Evolutionary conservation across 2,329 filamentous ascomycete genomes (phyloP).

Genomic region (Fusarium equiseti): DNA sequence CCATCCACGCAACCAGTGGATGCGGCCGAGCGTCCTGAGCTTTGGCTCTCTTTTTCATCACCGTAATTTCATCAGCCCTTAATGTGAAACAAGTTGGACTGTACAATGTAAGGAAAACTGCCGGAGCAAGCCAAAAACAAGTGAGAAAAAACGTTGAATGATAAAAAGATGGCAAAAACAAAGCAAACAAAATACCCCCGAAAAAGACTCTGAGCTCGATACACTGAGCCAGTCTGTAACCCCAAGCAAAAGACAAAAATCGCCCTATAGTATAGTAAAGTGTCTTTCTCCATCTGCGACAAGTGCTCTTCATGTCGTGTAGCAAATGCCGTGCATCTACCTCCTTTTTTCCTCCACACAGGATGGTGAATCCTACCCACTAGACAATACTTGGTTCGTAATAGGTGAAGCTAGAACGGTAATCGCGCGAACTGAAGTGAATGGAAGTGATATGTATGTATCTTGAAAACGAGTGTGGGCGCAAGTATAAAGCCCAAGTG

Average conservation of each 20-base stretch:
- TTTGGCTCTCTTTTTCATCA: slow-evolving; percentile 43
- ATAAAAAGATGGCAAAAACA: slow-evolving; percentile 12
- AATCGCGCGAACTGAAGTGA: slow-evolving; percentile 36
- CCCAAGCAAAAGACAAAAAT: slow-evolving; percentile 42
- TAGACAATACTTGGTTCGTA: slow-evolving; percentile 48
- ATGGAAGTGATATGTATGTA: slow-evolving; percentile 33
- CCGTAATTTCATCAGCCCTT: slow-evolving; percentile 49
- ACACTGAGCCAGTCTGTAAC: slow-evolving; percentile 33
- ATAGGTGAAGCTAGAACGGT: slow-evolving; percentile 30
- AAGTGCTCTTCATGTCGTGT: slow-evolving; percentile 47
- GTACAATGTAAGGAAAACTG: slow-evolving; percentile 39
- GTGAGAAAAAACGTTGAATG: slow-evolving; percentile 19
- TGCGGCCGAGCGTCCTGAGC: slow-evolving; percentile 23
- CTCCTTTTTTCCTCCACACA: slow-evolving; percentile 33
- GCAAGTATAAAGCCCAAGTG: slow-evolving; percentile 38
- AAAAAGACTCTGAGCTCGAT: slow-evolving; percentile 25
- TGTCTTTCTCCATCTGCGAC: slow-evolving; percentile 31
- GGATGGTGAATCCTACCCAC: slow-evolving; percentile 42
- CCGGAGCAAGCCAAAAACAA: slow-evolving; percentile 24
- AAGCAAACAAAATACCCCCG: slow-evolving; percentile 25
- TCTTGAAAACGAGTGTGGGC: slow-evolving; percentile 38
- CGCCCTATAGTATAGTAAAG: slow-evolving; percentile 27
- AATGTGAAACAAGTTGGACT: slow-evolving; percentile 40
- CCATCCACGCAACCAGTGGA: slow-evolving; percentile 14
- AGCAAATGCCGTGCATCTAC: slow-evolving; percentile 44